Percentiles rank a stretch among this genome's conserved stretches.
phyloP scores from a whole-genome alignment of 805 yeast species.

The Nakazawaea ishiwadae region DNA sequence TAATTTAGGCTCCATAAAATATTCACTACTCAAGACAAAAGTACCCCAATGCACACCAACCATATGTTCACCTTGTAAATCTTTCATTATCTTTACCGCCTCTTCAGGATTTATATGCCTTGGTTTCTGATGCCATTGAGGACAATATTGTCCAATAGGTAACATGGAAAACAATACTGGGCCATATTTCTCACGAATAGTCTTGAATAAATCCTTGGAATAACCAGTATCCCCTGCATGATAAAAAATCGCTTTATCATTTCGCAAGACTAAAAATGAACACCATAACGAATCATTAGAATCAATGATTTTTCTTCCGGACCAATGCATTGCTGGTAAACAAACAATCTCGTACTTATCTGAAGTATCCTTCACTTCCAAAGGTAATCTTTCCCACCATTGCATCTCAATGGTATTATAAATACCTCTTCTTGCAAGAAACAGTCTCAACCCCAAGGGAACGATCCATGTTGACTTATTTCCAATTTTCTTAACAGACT shows the following conservation, averaged over 20 bases:
- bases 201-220: constrained; percentile 61
- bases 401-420: constrained; percentile 68
- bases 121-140: constrained; percentile 90
- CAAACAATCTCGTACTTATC: constrained; percentile 76
- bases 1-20: constrained; percentile 77
- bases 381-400: constrained; percentile 81
- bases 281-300: constrained; percentile 86
- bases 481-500: constrained; percentile 49
- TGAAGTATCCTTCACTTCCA: constrained; percentile 23
- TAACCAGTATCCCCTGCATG: constrained; percentile 98
- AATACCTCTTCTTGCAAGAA: constrained; percentile 55
- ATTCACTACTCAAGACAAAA: constrained; percentile 83
- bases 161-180: constrained; percentile 63
- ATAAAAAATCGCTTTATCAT: constrained; percentile 68
- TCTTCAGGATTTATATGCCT: constrained; percentile 85
- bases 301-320: constrained; percentile 79
- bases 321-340: constrained; percentile 97
- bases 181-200: constrained; percentile 64
- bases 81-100: constrained; percentile 61
- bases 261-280: constrained; percentile 66
- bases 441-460: constrained; percentile 70
- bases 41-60: constrained; percentile 98
- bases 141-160: constrained; percentile 95
- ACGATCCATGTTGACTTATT: constrained; percentile 76
- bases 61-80: constrained; percentile 54